Conservation (phyloP, 2,329 filamentous ascomycete genomes). For the Orbilia oligospora region DNA sequence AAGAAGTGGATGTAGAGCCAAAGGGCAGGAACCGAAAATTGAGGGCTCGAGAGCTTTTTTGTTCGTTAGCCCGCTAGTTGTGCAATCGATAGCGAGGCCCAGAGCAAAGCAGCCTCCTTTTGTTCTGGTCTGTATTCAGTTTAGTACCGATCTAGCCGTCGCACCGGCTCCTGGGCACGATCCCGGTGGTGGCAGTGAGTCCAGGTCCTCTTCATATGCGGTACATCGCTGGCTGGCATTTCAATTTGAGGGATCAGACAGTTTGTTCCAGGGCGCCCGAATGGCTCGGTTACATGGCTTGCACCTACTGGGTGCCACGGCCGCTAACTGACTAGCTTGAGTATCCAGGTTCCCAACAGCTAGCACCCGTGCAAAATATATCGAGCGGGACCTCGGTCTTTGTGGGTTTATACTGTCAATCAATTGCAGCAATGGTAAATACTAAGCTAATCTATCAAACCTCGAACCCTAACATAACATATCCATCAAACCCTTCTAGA, state of each 20-base stretch:
- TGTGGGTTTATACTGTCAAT: not conserved
- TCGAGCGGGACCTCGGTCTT: constrained; percentile 29
- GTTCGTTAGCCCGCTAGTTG: constrained; percentile 30
- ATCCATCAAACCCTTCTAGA: not conserved
- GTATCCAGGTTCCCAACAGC: constrained; percentile 39
- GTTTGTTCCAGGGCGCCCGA: constrained; percentile 44
- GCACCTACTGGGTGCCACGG: constrained; percentile 37
- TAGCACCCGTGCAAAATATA: constrained; percentile 13
- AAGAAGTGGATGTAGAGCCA: constrained; percentile 35
- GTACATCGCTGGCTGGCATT: not conserved
- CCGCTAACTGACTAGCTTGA: constrained; percentile 56
- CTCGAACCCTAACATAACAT: not conserved
- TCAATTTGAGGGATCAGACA: constrained; percentile 47
- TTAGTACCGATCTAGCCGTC: constrained; percentile 61
- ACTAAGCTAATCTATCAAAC: not conserved
- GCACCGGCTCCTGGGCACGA: constrained; percentile 56
- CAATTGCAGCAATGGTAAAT: constrained; percentile 20
- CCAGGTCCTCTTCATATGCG: constrained; percentile 30
- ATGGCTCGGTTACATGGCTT: constrained; percentile 59
- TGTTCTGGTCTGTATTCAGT: constrained; percentile 52
- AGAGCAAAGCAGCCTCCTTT: constrained; percentile 49
- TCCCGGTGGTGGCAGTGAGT: constrained; percentile 49
- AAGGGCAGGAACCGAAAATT: constrained; percentile 23
- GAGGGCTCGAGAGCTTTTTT: constrained; percentile 48
- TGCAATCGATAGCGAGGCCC: constrained; percentile 59